These are phyloP conservation scores for Akanthomyces muscarius DNA, from an alignment of 2,329 filamentous ascomycete genomes.

Conservation along the genomic window DNA sequence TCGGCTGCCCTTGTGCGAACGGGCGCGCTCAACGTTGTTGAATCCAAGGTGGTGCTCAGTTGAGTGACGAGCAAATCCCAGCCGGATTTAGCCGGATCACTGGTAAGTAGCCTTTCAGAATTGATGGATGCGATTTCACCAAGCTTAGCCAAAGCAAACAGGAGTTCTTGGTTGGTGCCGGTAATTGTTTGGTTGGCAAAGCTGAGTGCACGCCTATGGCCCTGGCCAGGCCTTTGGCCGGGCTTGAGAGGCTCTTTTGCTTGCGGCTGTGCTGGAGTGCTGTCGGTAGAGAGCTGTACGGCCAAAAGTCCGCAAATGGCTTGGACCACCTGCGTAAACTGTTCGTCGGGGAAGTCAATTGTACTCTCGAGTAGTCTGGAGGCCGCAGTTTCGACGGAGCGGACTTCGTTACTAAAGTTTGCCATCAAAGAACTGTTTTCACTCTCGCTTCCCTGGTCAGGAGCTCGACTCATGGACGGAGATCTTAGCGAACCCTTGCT, in stretches of 20 bases:
- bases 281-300: slow-evolving; percentile 23
- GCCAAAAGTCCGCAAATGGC: slow-evolving; percentile 71
- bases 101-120: slow-evolving; percentile 66
- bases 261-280: slow-evolving; percentile 19
- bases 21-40: slow-evolving; percentile 43
- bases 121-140: slow-evolving; percentile 72
- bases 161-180: slow-evolving; percentile 56
- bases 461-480: slow-evolving; percentile 42
- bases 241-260: slow-evolving; percentile 2
- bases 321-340: slow-evolving; percentile 73
- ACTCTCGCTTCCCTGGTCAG: slow-evolving; percentile 47
- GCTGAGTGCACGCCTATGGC: slow-evolving; percentile 44
- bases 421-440: slow-evolving; percentile 50
- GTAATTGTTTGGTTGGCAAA: slow-evolving; percentile 42
- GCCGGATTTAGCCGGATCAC: slow-evolving; percentile 64
- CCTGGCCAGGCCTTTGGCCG: slow-evolving; percentile 25
- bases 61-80: slow-evolving; percentile 66
- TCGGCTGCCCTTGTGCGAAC: slow-evolving; percentile 60
- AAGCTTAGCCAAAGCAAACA: slow-evolving; percentile 68
- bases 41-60: slow-evolving; percentile 49
- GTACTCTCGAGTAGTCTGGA: slow-evolving; percentile 88
- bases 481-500: slow-evolving; percentile 52
- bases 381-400: slow-evolving; percentile 84
- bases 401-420: slow-evolving; percentile 75
- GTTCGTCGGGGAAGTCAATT: slow-evolving; percentile 77